Evolutionary conservation across 805 yeast genomes (phyloP), one percentile per base, ranked within the genome.

Genomic region (Naumovozyma castellii): DNA sequence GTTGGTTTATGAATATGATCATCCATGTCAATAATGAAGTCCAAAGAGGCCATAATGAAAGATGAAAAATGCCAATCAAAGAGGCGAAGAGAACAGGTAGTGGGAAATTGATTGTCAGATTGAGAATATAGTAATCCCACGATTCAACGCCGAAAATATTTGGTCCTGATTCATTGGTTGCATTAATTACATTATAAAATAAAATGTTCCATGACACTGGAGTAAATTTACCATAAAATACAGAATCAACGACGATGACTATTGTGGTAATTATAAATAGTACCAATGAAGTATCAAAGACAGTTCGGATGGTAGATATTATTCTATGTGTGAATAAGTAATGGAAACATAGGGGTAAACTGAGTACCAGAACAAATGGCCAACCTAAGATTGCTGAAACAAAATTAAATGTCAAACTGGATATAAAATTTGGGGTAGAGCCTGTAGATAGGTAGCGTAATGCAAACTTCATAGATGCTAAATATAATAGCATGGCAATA

Each of bases 61-160:
- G 34, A 32, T 56, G 50, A 38, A 60, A 37, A 3, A 56, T 34
- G 28, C 65, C 59, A 20, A 61, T 36, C 3, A 58, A 10, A 9
- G 66, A 61, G 15, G 58, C 50, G 0, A 61, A 12, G 5, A 61
- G 34, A 2, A 51, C 51, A 4, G 63, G 78, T 58, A 22, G 70
- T 44, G 64, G 83, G 69, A 86, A 87, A 59, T 88, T 90, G 43
- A 90, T 64, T 3, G 78, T 43, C 36, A 90, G 62, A 53, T 88
- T 87, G 42, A 71, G 54, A 9, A 76, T 45, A 53, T 90, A 90
- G 58, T 84, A 90, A 28, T 65, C 56, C 62, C 81, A 67, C 12
- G 92, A 85, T 58, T 88, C 97, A 4, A 74, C 74, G 19, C 97
- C 97, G 62, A 87, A 90, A 18, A 90, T 86, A 43, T 84, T 80